Conservation (phyloP, 768 basidiomycete genomes). For the Boletus patriciae region DNA sequence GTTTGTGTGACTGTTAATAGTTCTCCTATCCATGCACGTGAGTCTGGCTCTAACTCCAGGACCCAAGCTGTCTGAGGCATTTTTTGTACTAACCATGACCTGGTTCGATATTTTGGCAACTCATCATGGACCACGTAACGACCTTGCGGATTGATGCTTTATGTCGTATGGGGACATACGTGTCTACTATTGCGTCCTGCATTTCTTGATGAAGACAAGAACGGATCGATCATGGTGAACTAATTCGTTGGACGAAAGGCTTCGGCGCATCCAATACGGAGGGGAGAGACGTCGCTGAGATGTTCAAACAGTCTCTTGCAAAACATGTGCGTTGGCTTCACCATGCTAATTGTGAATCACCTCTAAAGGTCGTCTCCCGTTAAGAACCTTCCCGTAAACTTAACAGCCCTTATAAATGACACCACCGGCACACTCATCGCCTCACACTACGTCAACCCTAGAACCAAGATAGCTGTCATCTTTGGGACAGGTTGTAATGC, state of each 20-base stretch:
- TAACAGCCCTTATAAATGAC: conserved; percentile 94
- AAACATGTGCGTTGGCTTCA: conserved; percentile 58
- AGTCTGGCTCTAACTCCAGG: conserved; percentile 34
- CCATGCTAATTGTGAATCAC: not conserved
- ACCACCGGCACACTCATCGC: conserved; percentile 98
- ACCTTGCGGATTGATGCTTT: not conserved
- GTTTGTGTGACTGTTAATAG: conserved; percentile 34
- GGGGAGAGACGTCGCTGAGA: conserved; percentile 87
- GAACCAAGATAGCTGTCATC: conserved; percentile 91
- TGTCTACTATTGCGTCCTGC: not conserved
- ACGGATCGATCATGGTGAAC: conserved; percentile 87
- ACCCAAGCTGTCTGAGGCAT: not conserved
- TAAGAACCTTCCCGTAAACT: conserved; percentile 78
- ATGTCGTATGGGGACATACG: not conserved
- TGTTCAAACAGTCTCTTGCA: conserved; percentile 83
- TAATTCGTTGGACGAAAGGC: conserved; percentile 99
- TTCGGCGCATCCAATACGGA: conserved; percentile 92
- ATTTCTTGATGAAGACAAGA: conserved; percentile 61
- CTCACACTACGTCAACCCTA: conserved; percentile 90
- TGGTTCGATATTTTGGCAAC: not conserved
- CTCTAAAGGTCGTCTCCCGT: not conserved
- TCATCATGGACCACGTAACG: not conserved
- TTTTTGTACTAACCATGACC: not conserved
- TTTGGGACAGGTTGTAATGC: conserved; percentile 99
- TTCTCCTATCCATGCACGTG: conserved; percentile 96